Conservation (phyloP, 1,284 basidiomycete genomes). For the Amylostereum chailletii region DNA sequence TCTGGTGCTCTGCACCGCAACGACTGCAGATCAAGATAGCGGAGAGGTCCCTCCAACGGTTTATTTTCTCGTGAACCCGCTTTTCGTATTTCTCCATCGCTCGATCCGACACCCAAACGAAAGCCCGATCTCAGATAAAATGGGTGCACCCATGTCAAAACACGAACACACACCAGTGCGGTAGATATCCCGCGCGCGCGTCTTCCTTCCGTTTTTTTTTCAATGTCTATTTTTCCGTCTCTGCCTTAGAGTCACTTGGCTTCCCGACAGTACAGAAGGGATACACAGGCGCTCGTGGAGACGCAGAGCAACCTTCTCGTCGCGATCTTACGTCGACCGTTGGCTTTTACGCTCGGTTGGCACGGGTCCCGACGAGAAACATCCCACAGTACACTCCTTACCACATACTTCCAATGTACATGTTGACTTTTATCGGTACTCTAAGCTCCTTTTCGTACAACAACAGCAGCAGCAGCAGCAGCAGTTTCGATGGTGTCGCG, state of each 20-base stretch:
- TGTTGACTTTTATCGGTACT: neutral
- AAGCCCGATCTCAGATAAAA: neutral
- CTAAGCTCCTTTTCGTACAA: no score
- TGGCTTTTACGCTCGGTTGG: conserved; percentile 20
- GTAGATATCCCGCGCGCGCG: conserved; percentile 1
- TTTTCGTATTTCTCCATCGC: no score
- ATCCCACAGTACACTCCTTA: conserved; percentile 8
- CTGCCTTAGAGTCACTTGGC: conserved; percentile 59
- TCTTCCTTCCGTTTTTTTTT: conserved; percentile 9
- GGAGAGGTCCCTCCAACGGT: no score
- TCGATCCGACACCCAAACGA: no score
- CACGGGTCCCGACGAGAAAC: conserved; percentile 25
- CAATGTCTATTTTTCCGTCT: conserved; percentile 33
- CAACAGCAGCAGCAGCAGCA: no score
- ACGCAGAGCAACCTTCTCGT: conserved; percentile 38
- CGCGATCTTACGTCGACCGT: conserved; percentile 21
- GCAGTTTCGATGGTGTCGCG: no score
- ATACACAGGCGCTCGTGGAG: conserved; percentile 55
- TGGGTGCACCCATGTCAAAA: conserved; percentile 2
- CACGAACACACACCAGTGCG: conserved; percentile 8
- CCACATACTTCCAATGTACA: neutral
- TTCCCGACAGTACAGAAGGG: conserved; percentile 33
- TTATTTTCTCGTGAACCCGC: no score
- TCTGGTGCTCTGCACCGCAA: no score
- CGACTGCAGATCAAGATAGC: no score